These are phyloP conservation scores for Russula dissimulans DNA, from an alignment of 768 basidiomycete species.

Conservation along the genomic window DNA sequence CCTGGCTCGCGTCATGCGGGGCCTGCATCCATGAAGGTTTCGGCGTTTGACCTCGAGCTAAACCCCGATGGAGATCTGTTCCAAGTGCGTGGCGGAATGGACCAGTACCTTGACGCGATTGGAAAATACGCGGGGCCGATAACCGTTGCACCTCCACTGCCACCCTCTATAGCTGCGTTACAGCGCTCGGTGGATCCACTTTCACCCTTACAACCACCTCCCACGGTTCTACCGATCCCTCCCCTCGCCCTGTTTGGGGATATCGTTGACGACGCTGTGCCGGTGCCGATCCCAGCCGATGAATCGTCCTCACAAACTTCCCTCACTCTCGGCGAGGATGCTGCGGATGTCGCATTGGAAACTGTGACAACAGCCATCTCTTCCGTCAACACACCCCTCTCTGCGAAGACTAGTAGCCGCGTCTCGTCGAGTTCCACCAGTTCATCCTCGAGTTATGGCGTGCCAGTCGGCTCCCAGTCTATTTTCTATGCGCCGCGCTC, in stretches of 20 bases:
- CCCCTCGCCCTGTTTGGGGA: neutral
- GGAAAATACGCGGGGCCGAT: conserved; percentile 23
- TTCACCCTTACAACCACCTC: neutral
- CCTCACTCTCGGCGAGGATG: neutral
- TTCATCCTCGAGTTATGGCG: conserved; percentile 21
- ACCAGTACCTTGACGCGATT: conserved; percentile 54
- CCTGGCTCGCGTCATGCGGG: conserved; percentile 31
- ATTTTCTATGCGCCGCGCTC: conserved; percentile 21
- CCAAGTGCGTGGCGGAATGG: conserved; percentile 51
- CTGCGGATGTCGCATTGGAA: neutral
- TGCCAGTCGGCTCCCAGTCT: conserved; percentile 10
- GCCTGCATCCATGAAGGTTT: conserved; percentile 37
- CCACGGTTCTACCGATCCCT: neutral
- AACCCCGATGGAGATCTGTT: conserved; percentile 53
- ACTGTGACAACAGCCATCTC: neutral
- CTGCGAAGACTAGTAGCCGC: neutral
- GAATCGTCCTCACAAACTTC: neutral
- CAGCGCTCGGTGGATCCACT: conserved; percentile 10
- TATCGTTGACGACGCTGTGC: neutral
- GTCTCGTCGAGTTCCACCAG: conserved; percentile 14
- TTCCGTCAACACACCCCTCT: conserved; percentile 1
- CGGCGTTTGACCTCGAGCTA: conserved; percentile 64
- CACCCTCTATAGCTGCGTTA: conserved; percentile 9
- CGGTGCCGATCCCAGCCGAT: neutral
- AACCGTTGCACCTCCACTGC: conserved; percentile 10